phyloP scores from a whole-genome alignment of 805 yeast genomes.

The Metschnikowia lachancei region DNA sequence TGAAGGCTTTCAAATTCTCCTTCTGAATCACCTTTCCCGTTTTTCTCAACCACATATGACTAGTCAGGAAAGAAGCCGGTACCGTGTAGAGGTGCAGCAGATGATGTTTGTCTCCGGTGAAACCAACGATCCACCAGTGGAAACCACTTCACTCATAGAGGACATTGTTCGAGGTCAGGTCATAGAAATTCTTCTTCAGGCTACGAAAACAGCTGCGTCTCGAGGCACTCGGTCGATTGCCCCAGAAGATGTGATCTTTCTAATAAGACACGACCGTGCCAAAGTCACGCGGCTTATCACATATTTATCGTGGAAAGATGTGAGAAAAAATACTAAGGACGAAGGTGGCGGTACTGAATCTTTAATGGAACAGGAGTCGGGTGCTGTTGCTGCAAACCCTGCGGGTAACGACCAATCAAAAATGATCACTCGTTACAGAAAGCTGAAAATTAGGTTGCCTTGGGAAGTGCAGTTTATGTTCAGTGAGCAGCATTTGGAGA shows the following conservation, averaged over 20 bases:
- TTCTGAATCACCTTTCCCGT: neutral
- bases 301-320: conserved; percentile 94
- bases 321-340: conserved; percentile 72
- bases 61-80: conserved; percentile 53
- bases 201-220: conserved; percentile 70
- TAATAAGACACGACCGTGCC: conserved; percentile 90
- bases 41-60: conserved; percentile 9
- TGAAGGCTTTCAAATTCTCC: neutral
- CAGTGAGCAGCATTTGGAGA: conserved; percentile 79
- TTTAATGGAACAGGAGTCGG: conserved; percentile 50
- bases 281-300: conserved; percentile 90
- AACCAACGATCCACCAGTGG: conserved; percentile 88
- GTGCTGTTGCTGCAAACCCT: conserved; percentile 33
- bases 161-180: conserved; percentile 96
- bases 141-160: conserved; percentile 88
- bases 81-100: conserved; percentile 88
- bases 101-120: conserved; percentile 99
- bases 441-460: conserved; percentile 79
- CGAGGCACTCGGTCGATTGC: conserved; percentile 83
- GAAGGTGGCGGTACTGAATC: conserved; percentile 50
- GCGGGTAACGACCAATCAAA: conserved; percentile 38
- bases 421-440: conserved; percentile 54
- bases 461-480: conserved; percentile 97
- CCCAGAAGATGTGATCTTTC: conserved; percentile 89
- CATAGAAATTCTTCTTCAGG: conserved; percentile 74